Evolutionary conservation across 2,329 filamentous ascomycete species (phyloP), one percentile per base, ranked within the genome.

Genomic region (Ceratocystis lukuohia): DNA sequence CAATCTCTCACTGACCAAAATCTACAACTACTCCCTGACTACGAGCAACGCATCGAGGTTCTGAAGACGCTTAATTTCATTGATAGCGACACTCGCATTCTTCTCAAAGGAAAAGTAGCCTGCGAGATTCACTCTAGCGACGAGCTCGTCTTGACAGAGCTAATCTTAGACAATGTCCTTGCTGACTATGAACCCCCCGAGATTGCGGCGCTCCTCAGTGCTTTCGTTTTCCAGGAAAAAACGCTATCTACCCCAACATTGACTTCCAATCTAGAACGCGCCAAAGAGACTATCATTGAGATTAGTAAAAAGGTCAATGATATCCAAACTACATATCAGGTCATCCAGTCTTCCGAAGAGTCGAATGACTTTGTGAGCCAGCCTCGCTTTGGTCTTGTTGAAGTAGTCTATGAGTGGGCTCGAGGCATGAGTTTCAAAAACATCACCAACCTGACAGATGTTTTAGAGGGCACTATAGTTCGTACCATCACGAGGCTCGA

Each of bases 331-430:
- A 79, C 89, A 68, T 87, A 96, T 72, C 94, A 99, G 77, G 93
- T 99, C 37, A 93, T 97, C 67, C 84, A 96, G 67, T 89, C 89
- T 0, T 83, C 88, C 1, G 93, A 97, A 66, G 93, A 96, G 73
- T 88, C 87, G 67, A 96, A 95, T 72, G 93, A 97, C 75, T 96
- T 96, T 73, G 88, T 89, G 45, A 91, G 86, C 68, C 83, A 87
- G 65, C 91, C 92, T 1, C 84, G 93, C 8, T 99, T 99, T 74
- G 94, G 93, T 1, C 82, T 99, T 66, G 91, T 96, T 74, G 94
- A 99, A 76, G 94, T 99, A 0, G 95, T 99, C 44, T 96, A 97
- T 74, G 94, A 99, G 76, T 99, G 94, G 94, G 94, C 94, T 8
- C 82, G 91, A 62, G 94, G 94, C 30, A 97, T 97, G 91, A 93